A percentile compares a stretch with the other conserved stretches of the same genome.
Evolutionary conservation across 2,329 filamentous ascomycete species (phyloP).

Genomic region (Emergomyces orientalis): DNA sequence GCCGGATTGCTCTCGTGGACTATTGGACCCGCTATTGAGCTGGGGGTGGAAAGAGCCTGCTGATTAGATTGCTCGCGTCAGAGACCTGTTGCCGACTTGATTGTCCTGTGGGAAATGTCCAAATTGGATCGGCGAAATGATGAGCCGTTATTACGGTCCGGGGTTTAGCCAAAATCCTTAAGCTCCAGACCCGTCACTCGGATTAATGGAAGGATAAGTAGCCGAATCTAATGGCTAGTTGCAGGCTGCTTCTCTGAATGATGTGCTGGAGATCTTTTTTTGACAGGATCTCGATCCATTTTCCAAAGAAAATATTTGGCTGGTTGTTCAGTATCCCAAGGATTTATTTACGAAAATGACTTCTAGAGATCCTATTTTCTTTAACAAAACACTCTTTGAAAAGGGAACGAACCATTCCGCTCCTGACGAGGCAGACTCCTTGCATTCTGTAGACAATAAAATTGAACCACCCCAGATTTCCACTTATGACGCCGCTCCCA

Average conservation of each 20-base stretch:
- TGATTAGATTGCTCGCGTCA: not conserved
- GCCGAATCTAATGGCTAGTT: not conserved
- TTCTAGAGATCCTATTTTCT: not conserved
- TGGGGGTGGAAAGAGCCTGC: not conserved
- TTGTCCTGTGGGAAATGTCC: no score
- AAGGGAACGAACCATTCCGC: not conserved
- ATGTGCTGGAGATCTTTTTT: not conserved
- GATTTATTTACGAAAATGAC: not conserved
- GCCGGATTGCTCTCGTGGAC: no score
- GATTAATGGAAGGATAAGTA: not conserved
- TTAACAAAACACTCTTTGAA: not conserved
- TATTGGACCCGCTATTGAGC: not conserved
- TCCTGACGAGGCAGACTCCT: not conserved
- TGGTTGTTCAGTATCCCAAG: not conserved
- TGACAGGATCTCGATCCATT: not conserved
- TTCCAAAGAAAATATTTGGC: not conserved
- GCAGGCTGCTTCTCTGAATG: not conserved
- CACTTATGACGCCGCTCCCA: not conserved
- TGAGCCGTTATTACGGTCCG: not conserved
- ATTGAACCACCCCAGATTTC: not conserved
- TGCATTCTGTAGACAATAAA: not conserved
- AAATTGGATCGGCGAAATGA: not conserved
- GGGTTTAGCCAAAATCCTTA: not conserved
- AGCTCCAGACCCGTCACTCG: not conserved
- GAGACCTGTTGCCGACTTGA: not conserved